Evolutionary conservation across 192 early-diverging fungal species (phyloP).

Genomic region (Coemansia sp.): DNA sequence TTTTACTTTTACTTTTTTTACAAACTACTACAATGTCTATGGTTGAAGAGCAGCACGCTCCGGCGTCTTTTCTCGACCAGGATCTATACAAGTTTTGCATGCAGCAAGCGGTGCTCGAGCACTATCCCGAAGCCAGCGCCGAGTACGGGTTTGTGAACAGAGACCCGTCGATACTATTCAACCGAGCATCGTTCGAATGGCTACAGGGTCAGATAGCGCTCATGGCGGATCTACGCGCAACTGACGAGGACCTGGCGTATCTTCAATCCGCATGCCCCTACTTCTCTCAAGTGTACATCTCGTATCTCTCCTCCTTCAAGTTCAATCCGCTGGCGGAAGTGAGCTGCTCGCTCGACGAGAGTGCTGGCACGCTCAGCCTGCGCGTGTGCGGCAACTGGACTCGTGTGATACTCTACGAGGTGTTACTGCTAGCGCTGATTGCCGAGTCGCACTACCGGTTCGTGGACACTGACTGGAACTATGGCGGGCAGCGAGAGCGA

Average conservation of each 20-base stretch:
- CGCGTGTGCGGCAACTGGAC: conserved; percentile 66
- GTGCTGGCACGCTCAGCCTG: conserved; percentile 42
- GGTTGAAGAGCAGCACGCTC: conserved; percentile 20
- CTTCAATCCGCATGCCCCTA: conserved; percentile 57
- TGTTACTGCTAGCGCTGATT: conserved; percentile 68
- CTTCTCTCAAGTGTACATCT: conserved; percentile 60
- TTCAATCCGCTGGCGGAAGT: conserved; percentile 43
- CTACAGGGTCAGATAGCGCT: conserved; percentile 47
- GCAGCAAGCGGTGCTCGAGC: conserved; percentile 76
- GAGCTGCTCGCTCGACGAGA: conserved; percentile 16
- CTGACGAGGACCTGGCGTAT: conserved; percentile 43
- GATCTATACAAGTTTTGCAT: conserved; percentile 86
- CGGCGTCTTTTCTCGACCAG: conserved; percentile 74
- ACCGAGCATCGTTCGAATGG: conserved; percentile 48
- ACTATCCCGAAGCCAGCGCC: conserved; percentile 64
- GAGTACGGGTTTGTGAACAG: conserved; percentile 73
- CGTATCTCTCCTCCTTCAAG: conserved; percentile 62
- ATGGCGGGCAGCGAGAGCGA: conserved; percentile 61
- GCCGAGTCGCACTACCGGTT: conserved; percentile 71
- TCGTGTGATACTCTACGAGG: conserved; percentile 78
- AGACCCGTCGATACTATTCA: conserved; percentile 50
- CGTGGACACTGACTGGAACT: conserved; percentile 72
- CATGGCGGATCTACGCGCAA: conserved; percentile 12
- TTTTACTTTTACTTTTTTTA: not conserved
- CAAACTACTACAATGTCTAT: not conserved